These are phyloP conservation scores for Aspergillus glaucus DNA, from an alignment of 2,329 filamentous ascomycete species.

Conservation along the genomic window DNA sequence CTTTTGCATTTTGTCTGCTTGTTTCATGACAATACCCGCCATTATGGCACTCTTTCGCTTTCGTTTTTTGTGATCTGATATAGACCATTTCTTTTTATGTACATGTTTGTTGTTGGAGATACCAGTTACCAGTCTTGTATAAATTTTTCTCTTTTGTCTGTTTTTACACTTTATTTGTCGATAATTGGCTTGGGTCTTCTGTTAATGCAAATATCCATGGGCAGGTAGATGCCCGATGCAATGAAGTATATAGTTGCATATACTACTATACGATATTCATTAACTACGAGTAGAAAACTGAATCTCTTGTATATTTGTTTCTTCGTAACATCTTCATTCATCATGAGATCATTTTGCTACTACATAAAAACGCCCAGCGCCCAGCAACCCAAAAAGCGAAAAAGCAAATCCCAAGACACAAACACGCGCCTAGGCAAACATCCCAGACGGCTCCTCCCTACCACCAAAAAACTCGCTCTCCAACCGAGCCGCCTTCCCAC, in stretches of 20 bases:
- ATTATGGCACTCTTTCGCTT: slow-evolving; percentile 1
- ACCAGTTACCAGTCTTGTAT: neutral
- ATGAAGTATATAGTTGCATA: no score
- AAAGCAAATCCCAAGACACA: neutral
- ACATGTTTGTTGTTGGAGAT: slow-evolving; percentile 1
- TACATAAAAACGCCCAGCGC: slow-evolving; percentile 1
- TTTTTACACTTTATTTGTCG: neutral
- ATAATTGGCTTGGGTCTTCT: neutral
- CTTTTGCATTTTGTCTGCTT: neutral
- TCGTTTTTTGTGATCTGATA: neutral
- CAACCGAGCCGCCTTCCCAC: slow-evolving; percentile 16
- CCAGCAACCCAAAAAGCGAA: neutral
- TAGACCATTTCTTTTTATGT: neutral
- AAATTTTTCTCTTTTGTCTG: slow-evolving; percentile 1
- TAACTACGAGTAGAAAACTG: no score
- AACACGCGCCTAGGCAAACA: neutral
- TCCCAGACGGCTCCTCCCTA: slow-evolving; percentile 9
- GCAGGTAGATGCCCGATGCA: no score
- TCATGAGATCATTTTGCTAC: slow-evolving; percentile 2
- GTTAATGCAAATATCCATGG: no score
- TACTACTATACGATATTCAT: no score
- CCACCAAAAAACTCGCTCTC: slow-evolving; percentile 22
- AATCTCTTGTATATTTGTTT: no score
- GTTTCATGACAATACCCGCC: slow-evolving; percentile 14
- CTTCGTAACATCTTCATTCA: slow-evolving; percentile 5